phyloP scores from a whole-genome alignment of 331 rosid genomes.

The Quercus phellos region DNA sequence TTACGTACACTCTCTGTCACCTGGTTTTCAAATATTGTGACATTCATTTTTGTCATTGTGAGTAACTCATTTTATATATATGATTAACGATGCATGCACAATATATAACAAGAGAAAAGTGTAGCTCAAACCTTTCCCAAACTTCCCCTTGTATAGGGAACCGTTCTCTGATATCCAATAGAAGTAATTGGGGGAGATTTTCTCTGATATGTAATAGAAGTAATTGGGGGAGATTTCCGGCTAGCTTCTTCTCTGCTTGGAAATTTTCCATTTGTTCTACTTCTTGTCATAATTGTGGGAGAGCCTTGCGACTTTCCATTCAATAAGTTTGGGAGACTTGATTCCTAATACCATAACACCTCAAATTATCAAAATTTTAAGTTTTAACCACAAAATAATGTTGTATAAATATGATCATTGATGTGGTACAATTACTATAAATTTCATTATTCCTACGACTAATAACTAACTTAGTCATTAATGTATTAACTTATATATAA shows the following conservation, averaged over 20 bases:
- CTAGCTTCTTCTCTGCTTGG: conserved; percentile 49
- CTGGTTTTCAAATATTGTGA: conserved; percentile 28
- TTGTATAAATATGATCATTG: too few relatives aligned
- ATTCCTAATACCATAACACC: conserved; percentile 43
- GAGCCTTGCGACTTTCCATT: conserved; percentile 43
- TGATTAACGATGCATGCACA: neutral
- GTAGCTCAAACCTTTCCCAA: conserved; percentile 54
- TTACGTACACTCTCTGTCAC: conserved; percentile 65
- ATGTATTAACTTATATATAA: too few relatives aligned
- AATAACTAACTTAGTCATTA: too few relatives aligned
- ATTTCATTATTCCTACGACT: too few relatives aligned
- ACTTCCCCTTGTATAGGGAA: conserved; percentile 65
- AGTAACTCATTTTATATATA: neutral
- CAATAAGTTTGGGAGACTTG: conserved; percentile 67
- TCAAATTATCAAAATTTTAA: neutral
- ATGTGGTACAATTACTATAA: too few relatives aligned
- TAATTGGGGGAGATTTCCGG: conserved; percentile 65
- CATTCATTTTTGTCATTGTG: neutral
- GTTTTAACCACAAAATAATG: too few relatives aligned
- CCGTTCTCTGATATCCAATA: conserved; percentile 55
- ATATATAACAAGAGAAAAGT: neutral
- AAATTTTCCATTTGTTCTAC: conserved; percentile 60
- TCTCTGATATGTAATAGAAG: conserved; percentile 44
- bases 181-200: conserved; percentile 58
- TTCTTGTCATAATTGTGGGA: conserved; percentile 58